Evolutionary conservation across 371 early-diverging fungal species (phyloP).

Genomic region (Chytridiales sp.): DNA sequence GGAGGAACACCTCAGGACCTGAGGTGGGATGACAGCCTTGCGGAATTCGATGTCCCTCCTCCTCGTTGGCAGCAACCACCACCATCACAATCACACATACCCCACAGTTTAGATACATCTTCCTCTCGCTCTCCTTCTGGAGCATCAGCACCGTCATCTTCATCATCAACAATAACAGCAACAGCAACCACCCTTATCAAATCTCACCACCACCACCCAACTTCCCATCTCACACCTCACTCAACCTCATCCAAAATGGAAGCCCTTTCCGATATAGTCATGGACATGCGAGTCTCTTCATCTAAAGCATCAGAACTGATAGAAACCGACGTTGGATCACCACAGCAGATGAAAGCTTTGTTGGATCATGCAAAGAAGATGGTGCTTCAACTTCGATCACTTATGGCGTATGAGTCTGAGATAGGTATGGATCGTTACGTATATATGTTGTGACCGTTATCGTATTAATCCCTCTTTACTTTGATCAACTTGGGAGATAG

Average conservation of each 20-base stretch:
- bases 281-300: background rate
- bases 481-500: background rate
- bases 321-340: background rate
- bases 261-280: background rate
- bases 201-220: background rate
- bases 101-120: too few species aligned
- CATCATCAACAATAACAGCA: too few species aligned
- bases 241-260: background rate
- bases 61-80: too few species aligned
- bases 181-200: too few species aligned
- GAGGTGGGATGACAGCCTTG: too few species aligned
- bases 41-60: too few species aligned
- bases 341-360: constrained; percentile 24
- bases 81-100: too few species aligned
- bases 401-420: constrained; percentile 21
- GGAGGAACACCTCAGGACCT: too few species aligned
- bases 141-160: too few species aligned
- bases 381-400: constrained; percentile 29
- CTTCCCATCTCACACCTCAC: background rate
- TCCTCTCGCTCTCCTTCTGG: too few species aligned
- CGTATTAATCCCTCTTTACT: background rate
- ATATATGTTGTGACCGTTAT: background rate
- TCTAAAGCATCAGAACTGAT: background rate
- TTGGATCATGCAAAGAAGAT: constrained; percentile 39
- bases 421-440: constrained; percentile 17